Percentiles rank a stretch among this genome's conserved stretches.
phyloP scores from a whole-genome alignment of 1,284 basidiomycete genomes.

The Ceratobasidium sp. region DNA sequence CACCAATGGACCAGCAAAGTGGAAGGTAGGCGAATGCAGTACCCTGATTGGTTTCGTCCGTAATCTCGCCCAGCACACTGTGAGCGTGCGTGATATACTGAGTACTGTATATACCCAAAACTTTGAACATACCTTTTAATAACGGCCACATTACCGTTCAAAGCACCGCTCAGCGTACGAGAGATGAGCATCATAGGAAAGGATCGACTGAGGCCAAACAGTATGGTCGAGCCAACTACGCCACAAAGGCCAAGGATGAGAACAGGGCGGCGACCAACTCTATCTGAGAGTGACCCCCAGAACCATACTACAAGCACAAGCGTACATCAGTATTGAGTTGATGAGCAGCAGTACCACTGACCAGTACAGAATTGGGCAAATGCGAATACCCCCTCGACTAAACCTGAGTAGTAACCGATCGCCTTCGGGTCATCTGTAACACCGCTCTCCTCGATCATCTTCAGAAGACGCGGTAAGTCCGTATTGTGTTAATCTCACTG shows the following conservation, averaged over 20 bases:
- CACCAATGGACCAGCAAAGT: conserved; percentile 47
- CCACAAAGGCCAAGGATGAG: conserved; percentile 57
- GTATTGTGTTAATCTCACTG: no score
- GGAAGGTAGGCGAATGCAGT: conserved; percentile 48
- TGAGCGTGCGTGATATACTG: background rate
- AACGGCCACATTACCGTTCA: conserved; percentile 52
- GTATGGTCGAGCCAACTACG: conserved; percentile 55
- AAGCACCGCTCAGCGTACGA: conserved; percentile 52
- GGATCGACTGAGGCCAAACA: conserved; percentile 57
- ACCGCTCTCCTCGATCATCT: conserved; percentile 59
- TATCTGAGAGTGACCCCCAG: conserved; percentile 52
- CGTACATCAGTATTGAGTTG: background rate
- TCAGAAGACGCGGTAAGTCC: conserved; percentile 44
- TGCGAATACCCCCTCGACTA: conserved; percentile 58
- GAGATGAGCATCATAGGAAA: conserved; percentile 56
- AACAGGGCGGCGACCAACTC: conserved; percentile 57
- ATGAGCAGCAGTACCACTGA: background rate
- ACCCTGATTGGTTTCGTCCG: conserved; percentile 49
- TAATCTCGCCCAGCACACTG: conserved; percentile 49
- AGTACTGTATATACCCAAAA: background rate
- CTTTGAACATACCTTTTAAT: conserved; percentile 45
- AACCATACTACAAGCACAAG: conserved; percentile 50
- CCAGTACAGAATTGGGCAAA: conserved; percentile 53
- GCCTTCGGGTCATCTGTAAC: conserved; percentile 58
- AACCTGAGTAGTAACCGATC: conserved; percentile 57